Evolutionary conservation across 345 rosid species (phyloP), one percentile per base, ranked within the genome.

Genomic region (Hibiscus trionum): DNA sequence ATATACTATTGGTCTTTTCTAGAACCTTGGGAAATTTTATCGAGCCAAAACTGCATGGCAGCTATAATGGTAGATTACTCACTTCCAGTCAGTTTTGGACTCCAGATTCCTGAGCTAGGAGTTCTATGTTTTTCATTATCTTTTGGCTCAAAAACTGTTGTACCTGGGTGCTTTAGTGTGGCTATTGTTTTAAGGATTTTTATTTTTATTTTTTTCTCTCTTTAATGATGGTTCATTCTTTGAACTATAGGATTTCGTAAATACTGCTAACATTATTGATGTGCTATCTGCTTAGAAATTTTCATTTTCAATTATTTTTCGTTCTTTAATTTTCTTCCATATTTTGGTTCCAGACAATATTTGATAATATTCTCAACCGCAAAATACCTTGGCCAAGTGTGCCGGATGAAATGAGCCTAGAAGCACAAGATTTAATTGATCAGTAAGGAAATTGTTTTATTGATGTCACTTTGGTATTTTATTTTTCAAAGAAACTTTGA

Each of bases 351-450:
- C 76, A 96, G 99, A 88, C 78, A 82, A 96, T 96, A 81, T 96
- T 96, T 78, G 97, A 91, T 74, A 96, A 96, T 79, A 96, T 96
- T 85, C 97, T 96, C 83, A 96, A 96, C 78, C 89, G 98, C 46
- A 96, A 93, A 69, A 89, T 96, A 86, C 98, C 97, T 55, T 96
- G 99, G 98, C 99, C 98, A 15, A 77, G 74, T 67, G 91, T 86
- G 50, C 92, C 95, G 10, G 93, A 82, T 67, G 93, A 89, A 82
- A 88, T 96, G 89, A 91, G 96, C 81, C 79, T 77, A 67, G 99
- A 89, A 82, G 91, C 96, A 79, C 81, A 82, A 24, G 96, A 93
- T 87, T 84, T 96, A 53, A 85, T 96, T 76, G 88, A 96, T 72
- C 85, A 90, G 99, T 93, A 80, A 83, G 87, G 72, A 21, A 56